A percentile compares a stretch with the other conserved stretches of the same genome.
Evolutionary conservation across 1,284 basidiomycete genomes (phyloP).

Genomic region (Tremellales sp.): DNA sequence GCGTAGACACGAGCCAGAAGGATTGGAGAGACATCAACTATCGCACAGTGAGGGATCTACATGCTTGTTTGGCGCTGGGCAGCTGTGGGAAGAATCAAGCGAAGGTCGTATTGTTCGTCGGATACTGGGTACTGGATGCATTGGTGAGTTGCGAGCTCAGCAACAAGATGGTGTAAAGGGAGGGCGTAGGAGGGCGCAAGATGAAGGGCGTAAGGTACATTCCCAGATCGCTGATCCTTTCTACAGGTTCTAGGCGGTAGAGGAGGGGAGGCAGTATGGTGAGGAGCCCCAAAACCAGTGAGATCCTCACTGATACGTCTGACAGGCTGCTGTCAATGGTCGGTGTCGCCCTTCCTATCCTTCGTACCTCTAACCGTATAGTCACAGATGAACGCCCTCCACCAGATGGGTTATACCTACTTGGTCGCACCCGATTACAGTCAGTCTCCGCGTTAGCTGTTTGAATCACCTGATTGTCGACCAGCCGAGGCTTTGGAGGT

Average conservation of each 20-base stretch:
- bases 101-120: conserved; percentile 3
- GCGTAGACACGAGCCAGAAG: too few relatives aligned
- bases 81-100: conserved; percentile 4
- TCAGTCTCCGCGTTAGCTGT: not conserved
- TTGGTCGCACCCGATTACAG: not conserved
- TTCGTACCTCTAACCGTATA: not conserved
- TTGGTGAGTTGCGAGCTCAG: not conserved
- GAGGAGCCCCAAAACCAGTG: too few relatives aligned
- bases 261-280: conserved; percentile 3
- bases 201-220: too few relatives aligned
- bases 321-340: not conserved
- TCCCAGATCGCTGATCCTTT: too few relatives aligned
- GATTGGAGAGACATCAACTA: too few relatives aligned
- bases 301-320: not conserved
- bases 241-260: not conserved
- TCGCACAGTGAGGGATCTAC: conserved; percentile 5
- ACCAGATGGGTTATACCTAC: not conserved
- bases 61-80: conserved; percentile 1
- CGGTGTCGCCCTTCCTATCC: not conserved
- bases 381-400: not conserved
- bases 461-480: too few relatives aligned
- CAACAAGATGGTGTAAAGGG: too few relatives aligned
- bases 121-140: not conserved
- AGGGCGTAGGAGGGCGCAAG: too few relatives aligned
- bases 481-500: conserved; percentile 1